Conservation (phyloP, 192 early-diverging fungal species). For the Jimgerdemannia lactiflua region DNA sequence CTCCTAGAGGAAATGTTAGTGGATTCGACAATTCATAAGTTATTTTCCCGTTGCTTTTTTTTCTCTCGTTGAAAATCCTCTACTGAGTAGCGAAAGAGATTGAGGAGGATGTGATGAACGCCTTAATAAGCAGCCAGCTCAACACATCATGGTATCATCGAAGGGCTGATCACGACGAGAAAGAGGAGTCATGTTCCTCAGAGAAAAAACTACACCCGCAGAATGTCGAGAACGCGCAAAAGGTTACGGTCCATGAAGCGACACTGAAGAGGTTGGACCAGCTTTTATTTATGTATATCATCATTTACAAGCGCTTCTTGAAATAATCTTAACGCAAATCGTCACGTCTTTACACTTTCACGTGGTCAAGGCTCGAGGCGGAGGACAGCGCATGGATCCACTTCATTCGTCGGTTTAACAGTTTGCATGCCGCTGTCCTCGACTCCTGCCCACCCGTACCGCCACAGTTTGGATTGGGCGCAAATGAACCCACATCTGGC, state of each 20-base stretch:
- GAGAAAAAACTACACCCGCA: conserved; percentile 36
- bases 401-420: conserved; percentile 4
- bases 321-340: no score
- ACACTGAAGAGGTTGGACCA: conserved; percentile 20
- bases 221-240: conserved; percentile 30
- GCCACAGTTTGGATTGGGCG: not conserved
- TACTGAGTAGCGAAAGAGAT: conserved; percentile 27
- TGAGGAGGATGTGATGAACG: conserved; percentile 35
- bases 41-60: not conserved
- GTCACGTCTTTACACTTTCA: no score
- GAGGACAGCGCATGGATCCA: conserved; percentile 13
- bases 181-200: conserved; percentile 6
- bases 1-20: no score
- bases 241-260: conserved; percentile 15
- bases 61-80: not conserved
- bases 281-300: not conserved
- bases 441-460: conserved; percentile 3
- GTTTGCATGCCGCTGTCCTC: conserved; percentile 8
- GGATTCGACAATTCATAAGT: no score
- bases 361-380: conserved; percentile 6
- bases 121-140: conserved; percentile 29
- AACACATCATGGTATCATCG: conserved; percentile 54
- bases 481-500: not conserved
- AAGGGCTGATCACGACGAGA: conserved; percentile 12
- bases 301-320: no score